Evolutionary conservation across 352 stramenopile genomes (phyloP), one percentile per base, ranked within the genome.

Genomic region (Phytophthora tubulina): DNA sequence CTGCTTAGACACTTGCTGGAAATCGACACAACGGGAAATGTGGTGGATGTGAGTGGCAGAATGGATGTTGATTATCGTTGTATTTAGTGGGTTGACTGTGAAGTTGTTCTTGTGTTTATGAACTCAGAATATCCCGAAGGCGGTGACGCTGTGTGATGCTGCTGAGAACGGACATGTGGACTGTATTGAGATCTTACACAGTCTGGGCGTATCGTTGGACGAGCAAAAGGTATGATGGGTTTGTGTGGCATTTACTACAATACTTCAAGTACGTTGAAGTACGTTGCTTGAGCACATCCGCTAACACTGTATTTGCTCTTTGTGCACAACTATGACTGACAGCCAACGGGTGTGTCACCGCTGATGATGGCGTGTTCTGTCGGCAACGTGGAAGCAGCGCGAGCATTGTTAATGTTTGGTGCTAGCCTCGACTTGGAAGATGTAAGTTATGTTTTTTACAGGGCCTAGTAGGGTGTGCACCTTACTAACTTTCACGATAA

Each of bases 301-400:
- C 53, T 75, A 39, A 72, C 32, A 5, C 2, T 63, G 3, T 58
- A 57, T 53, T 53, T n/a, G 71, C 15, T 30, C 45, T 13, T 66
- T 31, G 30, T 59, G 11, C 51, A 7, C 50, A 46, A 48, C 36
- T 31, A 55, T n/a, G 36, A 70, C 33, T 65, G 21, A 63, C 30
- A 96, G 87, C 89, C 89, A 3, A 96, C 88, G 6, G 89, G 89
- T 6, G 93, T 88, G 27, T 90, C 86, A 2, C 80, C 89, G 11
- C 69, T 96, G 7, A 96, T 96, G 89, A 90, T 94, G 69, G 89
- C 89, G 54, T 93, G 87, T 51, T 95, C 89, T 3, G 86, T 92
- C 2, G 89, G 87, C n/a, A 96, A 96, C 66, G 81, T 96, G n/a
- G 87, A 96, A 67, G 89, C 82, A 1, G 85, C 86, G 11, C 81